These are phyloP conservation scores for Biscutella laevigata DNA, from an alignment of 441 rosid species.

Conservation along the genomic window DNA sequence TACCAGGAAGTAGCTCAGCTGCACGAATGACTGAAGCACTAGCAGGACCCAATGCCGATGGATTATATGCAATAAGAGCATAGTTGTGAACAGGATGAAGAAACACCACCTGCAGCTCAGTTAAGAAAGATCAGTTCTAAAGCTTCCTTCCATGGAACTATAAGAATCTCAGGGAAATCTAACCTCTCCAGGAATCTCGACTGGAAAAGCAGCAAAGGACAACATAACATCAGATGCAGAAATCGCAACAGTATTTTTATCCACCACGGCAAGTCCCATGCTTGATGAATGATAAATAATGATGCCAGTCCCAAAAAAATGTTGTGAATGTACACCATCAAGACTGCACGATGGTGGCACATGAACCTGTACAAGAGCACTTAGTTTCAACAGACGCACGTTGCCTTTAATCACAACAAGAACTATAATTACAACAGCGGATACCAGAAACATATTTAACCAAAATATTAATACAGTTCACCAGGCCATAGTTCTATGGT, in stretches of 20 bases:
- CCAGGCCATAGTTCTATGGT: not conserved
- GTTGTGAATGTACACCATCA: conserved; percentile 85
- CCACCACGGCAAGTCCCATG: conserved; percentile 93
- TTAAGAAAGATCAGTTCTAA: conserved; percentile 23
- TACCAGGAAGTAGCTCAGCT: conserved; percentile 90
- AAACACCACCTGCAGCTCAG: conserved; percentile 67
- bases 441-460: conserved; percentile 5
- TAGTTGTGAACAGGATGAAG: conserved; percentile 97
- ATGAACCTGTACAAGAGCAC: conserved; percentile 56
- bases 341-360: conserved; percentile 92
- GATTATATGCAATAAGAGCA: conserved; percentile 88
- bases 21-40: conserved; percentile 72
- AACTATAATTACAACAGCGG: not conserved
- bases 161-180: conserved; percentile 10
- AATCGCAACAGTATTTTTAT: conserved; percentile 81
- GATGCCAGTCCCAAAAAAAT: conserved; percentile 86
- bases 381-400: conserved; percentile 17
- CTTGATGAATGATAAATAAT: conserved; percentile 71
- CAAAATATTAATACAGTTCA: not conserved
- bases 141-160: conserved; percentile 6
- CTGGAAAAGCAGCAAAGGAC: conserved; percentile 93
- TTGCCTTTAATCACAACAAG: conserved; percentile 12
- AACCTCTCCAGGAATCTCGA: conserved; percentile 98
- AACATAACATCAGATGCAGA: conserved; percentile 87
- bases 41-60: conserved; percentile 62